Evolutionary conservation across 2,329 filamentous ascomycete genomes (phyloP), one percentile per base, ranked within the genome.

Genomic region (Epichloe uncinata): DNA sequence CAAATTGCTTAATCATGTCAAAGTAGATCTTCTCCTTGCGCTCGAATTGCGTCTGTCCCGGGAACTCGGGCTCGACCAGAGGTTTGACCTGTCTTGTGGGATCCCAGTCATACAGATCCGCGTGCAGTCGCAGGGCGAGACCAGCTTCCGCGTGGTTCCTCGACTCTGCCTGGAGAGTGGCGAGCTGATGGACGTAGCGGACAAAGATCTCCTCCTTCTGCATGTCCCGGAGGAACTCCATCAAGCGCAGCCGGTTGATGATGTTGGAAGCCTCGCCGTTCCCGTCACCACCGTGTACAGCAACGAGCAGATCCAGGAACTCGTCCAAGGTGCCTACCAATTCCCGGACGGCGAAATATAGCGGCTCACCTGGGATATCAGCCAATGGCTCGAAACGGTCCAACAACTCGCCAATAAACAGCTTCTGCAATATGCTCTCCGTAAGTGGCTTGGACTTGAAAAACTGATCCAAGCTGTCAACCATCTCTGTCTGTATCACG

Each of bases 161-260:
- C 4, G 85, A 78, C 40, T 83, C 78, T 8, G 78, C 76, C 64
- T 97, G 91, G 12, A 93, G 72, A 38, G 81, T 72, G 2, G 89
- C 87, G 18, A 97, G 75, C 65, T 96, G 89, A 62, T 97, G 91
- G 13, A 97, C 90, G 60, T 97, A 96, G 56, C 89, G 84, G 55
- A 95, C 85, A 65, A 95, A 97, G 51, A 96, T 95, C 60, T 96
- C 90, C 63, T 95, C 89, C 61, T 95, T 95, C 57, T 94, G 87
- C 84, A 96, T 95, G 62, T 96, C 89, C 56, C 89, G 85, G 58
- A 97, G 76, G 67, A 96, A 97, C 58, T 96, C 88, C 90, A 97
- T 96, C 26, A 97, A 72, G 50, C 87, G 81, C 47, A 97, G 71
- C 0, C 88, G 87, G 64, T 96, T 89, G 66, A 95, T 87, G 55